A percentile compares a stretch with the other conserved stretches of the same genome.
Conservation (phyloP, 2,329 filamentous ascomycete species). For the Beauveria caledonica region DNA sequence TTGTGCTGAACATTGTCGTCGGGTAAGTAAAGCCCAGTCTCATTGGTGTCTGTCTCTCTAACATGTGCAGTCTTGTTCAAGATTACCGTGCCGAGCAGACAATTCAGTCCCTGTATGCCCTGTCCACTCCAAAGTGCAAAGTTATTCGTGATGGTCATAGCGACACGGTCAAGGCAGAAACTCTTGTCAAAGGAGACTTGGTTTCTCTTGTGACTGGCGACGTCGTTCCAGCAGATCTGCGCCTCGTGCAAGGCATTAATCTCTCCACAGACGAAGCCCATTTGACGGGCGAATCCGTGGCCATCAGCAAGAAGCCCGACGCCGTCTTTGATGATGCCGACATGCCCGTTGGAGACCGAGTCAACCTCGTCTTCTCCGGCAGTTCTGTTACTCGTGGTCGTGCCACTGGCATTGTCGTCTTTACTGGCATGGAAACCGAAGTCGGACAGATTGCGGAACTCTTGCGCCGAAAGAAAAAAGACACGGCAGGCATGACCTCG, state of each 20-base stretch:
- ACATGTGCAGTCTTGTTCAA: slow-evolving; percentile 41
- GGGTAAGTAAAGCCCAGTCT: slow-evolving; percentile 34
- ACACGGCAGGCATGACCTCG: slow-evolving; percentile 31
- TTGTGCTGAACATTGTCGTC: slow-evolving; percentile 58
- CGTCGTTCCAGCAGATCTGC: slow-evolving; percentile 61
- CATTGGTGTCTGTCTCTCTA: not conserved
- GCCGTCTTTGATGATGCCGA: slow-evolving; percentile 42
- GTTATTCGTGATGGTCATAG: slow-evolving; percentile 46
- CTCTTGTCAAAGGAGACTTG: slow-evolving; percentile 58
- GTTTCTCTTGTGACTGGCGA: slow-evolving; percentile 56
- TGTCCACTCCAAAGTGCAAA: slow-evolving; percentile 52
- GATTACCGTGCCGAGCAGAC: slow-evolving; percentile 55
- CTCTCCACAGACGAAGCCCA: slow-evolving; percentile 68
- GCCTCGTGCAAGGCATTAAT: slow-evolving; percentile 60
- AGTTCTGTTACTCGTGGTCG: slow-evolving; percentile 65
- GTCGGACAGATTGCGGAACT: slow-evolving; percentile 68
- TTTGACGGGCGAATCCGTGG: slow-evolving; percentile 64
- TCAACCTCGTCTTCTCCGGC: slow-evolving; percentile 64
- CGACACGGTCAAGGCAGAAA: slow-evolving; percentile 45
- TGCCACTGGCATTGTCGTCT: slow-evolving; percentile 58
- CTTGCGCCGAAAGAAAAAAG: slow-evolving; percentile 48
- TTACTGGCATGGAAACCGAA: slow-evolving; percentile 66
- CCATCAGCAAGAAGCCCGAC: slow-evolving; percentile 58
- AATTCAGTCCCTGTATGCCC: slow-evolving; percentile 50
- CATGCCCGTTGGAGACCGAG: slow-evolving; percentile 58